Evolutionary conservation across 768 basidiomycete genomes (phyloP).

Genomic region (Russula olivacea): DNA sequence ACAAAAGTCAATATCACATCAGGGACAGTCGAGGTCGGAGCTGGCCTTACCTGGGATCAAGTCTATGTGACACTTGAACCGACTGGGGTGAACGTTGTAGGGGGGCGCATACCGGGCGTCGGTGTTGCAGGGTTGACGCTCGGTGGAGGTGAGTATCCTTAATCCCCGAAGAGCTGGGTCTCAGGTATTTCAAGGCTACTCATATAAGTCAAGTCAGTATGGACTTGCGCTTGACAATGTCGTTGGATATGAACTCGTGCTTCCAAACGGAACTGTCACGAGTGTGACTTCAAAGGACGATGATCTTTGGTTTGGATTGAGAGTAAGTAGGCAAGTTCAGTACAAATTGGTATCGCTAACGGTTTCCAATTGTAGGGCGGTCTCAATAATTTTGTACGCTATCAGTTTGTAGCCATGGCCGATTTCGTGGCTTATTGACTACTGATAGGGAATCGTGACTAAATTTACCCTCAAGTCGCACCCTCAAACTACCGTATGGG

Average conservation of each 20-base stretch:
- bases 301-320: constrained; percentile 13
- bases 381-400: constrained; percentile 15
- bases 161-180: background rate
- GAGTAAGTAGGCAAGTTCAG: background rate
- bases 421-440: background rate
- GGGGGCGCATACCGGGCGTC: background rate
- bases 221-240: constrained; percentile 35
- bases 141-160: constrained; percentile 20
- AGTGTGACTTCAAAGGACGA: background rate
- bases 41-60: background rate
- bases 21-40: background rate
- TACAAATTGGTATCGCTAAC: background rate
- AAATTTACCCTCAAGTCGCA: constrained; percentile 24
- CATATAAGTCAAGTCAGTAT: constrained; percentile 30
- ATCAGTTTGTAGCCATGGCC: no score
- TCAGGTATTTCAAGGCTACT: constrained; percentile 30
- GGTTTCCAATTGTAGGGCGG: constrained; percentile 3
- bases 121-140: background rate
- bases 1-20: background rate
- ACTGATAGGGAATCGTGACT: constrained; percentile 11
- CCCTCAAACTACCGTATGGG: constrained; percentile 28
- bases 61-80: background rate
- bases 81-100: background rate
- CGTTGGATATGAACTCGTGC: constrained; percentile 27
- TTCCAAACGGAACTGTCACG: constrained; percentile 28